A percentile compares a stretch with the other conserved stretches of the same genome.
These are phyloP conservation scores for Candolleomyces aberdarensis DNA, from an alignment of 768 basidiomycete species.

Conservation along the genomic window DNA sequence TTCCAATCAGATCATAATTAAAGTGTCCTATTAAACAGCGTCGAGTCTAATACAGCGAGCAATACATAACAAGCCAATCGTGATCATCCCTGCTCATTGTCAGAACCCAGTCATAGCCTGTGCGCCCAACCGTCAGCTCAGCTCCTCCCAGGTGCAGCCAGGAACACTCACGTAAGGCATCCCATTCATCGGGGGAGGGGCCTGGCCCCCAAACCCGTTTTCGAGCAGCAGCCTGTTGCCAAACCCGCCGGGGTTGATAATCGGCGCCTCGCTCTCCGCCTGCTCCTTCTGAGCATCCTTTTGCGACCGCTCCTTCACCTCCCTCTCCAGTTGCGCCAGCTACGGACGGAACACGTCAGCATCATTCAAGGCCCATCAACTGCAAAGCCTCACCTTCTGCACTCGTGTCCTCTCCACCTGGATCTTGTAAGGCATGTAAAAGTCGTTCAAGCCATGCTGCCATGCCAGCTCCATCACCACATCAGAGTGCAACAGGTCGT, in stretches of 20 bases:
- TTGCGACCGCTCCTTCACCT: constrained; percentile 82
- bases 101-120: constrained; percentile 10
- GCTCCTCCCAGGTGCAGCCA: neutral
- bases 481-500: constrained; percentile 92
- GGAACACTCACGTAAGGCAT: constrained; percentile 9
- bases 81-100: neutral
- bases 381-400: constrained; percentile 52
- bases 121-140: neutral
- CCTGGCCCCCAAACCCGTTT: constrained; percentile 3
- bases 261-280: constrained; percentile 79
- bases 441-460: constrained; percentile 95
- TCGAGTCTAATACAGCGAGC: neutral
- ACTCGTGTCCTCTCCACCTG: constrained; percentile 80
- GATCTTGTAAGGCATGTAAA: constrained; percentile 95
- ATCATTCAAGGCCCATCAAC: neutral
- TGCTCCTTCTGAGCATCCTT: constrained; percentile 89
- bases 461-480: constrained; percentile 93
- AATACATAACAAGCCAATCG: neutral
- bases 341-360: constrained; percentile 25
- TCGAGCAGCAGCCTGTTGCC: constrained; percentile 24
- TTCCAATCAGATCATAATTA: neutral
- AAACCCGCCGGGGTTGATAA: constrained; percentile 81
- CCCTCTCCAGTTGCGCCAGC: constrained; percentile 81
- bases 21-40: neutral
- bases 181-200: constrained; percentile 5